Percentiles rank a stretch among this genome's conserved stretches.
Conservation (phyloP, 2,329 filamentous ascomycete genomes). For the Berkeleyomyces rouxiae region DNA sequence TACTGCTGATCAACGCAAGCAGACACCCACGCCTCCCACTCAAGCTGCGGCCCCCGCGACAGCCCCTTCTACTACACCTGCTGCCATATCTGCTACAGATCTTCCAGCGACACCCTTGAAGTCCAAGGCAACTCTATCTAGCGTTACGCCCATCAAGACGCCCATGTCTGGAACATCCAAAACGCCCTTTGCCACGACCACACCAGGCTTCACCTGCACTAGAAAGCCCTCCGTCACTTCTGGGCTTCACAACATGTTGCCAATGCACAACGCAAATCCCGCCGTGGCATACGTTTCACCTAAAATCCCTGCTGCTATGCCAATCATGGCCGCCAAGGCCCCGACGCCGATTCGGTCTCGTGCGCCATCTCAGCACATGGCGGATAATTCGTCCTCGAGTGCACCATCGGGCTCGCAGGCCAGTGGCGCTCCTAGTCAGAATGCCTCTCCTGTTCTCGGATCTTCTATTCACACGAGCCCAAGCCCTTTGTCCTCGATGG, state of each 20-base stretch:
- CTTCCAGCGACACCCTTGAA: slow-evolving; percentile 1
- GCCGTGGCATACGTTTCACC: slow-evolving; percentile 54
- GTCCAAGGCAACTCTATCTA: slow-evolving; percentile 19
- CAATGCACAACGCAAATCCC: slow-evolving; percentile 41
- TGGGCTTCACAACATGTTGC: slow-evolving; percentile 31
- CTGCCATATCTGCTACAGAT: not conserved
- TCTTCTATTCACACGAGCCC: slow-evolving; percentile 51
- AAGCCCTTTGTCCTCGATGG: slow-evolving; percentile 34
- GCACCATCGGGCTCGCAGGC: slow-evolving; percentile 51
- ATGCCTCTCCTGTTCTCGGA: slow-evolving; percentile 40
- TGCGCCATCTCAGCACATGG: slow-evolving; percentile 59
- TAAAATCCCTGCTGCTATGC: slow-evolving; percentile 61
- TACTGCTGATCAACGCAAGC: not conserved
- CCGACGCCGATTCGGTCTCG: slow-evolving; percentile 63
- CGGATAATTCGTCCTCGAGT: slow-evolving; percentile 48
- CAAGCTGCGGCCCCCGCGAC: not conserved
- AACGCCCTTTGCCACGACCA: slow-evolving; percentile 15
- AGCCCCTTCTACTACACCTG: not conserved
- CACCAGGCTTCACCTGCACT: not conserved
- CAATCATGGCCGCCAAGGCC: slow-evolving; percentile 57
- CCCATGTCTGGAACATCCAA: slow-evolving; percentile 23
- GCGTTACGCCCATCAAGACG: slow-evolving; percentile 25
- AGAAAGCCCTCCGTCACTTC: not conserved
- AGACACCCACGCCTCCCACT: not conserved
- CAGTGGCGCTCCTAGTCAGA: slow-evolving; percentile 35